Percentiles rank a stretch among this genome's conserved stretches.
Conservation (phyloP, 2,329 filamentous ascomycete genomes). For the Nigrograna mackinnonii region DNA sequence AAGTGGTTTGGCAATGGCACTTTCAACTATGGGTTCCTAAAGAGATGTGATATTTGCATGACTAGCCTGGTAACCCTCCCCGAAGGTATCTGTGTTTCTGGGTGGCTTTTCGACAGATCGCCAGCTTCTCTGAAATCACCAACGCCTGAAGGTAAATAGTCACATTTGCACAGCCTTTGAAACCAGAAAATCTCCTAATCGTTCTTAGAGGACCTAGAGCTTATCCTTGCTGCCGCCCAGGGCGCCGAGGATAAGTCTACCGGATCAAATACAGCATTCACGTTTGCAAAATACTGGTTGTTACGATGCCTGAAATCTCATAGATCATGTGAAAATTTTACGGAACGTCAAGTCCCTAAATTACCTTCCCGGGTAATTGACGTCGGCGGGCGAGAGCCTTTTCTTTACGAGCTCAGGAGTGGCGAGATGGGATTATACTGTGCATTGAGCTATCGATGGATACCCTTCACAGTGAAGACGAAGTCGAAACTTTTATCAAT, state of each 20-base stretch:
- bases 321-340: background rate
- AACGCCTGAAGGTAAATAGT: background rate
- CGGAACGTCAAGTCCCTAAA: background rate
- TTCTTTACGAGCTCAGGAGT: background rate
- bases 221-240: background rate
- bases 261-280: background rate
- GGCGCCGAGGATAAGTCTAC: background rate
- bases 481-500: background rate
- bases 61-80: background rate
- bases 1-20: background rate
- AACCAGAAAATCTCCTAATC: background rate
- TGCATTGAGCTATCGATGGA: background rate
- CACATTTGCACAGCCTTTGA: background rate
- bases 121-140: background rate
- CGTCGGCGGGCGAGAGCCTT: background rate
- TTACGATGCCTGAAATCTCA: background rate
- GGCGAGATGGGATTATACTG: background rate
- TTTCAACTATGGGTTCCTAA: background rate
- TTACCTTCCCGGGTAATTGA: background rate
- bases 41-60: background rate
- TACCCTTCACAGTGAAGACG: background rate
- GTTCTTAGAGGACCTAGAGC: background rate
- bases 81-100: background rate
- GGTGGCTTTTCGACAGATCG: background rate
- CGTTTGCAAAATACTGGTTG: constrained; percentile 1